Percentiles rank a stretch among this genome's conserved stretches.
phyloP scores from a whole-genome alignment of 345 rosid genomes.

The Zanthoxylum bungeanum region DNA sequence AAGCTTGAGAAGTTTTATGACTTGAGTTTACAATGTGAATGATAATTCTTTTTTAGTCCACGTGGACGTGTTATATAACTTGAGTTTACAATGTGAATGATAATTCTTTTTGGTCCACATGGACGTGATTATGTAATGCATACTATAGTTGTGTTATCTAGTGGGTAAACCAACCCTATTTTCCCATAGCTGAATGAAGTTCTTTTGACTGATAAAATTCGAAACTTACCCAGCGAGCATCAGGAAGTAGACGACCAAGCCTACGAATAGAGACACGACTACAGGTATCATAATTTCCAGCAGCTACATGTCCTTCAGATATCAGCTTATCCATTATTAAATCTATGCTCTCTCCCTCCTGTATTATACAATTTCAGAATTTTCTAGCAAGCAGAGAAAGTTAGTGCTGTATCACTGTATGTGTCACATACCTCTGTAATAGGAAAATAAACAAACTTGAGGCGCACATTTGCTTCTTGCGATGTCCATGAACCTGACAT shows the following conservation, averaged over 20 bases:
- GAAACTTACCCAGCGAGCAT: conserved; percentile 70
- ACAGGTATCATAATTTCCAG: conserved; percentile 45
- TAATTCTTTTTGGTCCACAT: background rate
- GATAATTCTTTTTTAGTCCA: background rate
- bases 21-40: background rate
- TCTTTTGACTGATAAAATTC: background rate
- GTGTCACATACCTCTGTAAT: conserved; percentile 45
- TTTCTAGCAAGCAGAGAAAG: background rate
- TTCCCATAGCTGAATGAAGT: background rate
- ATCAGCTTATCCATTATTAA: conserved; percentile 49
- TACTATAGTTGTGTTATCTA: background rate
- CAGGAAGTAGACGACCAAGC: conserved; percentile 86
- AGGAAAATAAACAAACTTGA: conserved; percentile 68
- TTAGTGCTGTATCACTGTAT: too few relatives aligned
- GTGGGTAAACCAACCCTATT: background rate
- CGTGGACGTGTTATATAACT: background rate
- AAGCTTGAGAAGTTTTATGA: background rate
- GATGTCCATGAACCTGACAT: conserved; percentile 33
- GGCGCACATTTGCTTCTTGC: conserved; percentile 62
- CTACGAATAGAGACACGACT: conserved; percentile 63
- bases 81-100: too few relatives aligned
- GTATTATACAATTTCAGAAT: conserved; percentile 9
- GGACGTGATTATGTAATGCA: background rate
- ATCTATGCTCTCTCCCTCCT: conserved; percentile 74
- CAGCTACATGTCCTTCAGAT: conserved; percentile 38